Evolutionary conservation across 2,329 filamentous ascomycete species (phyloP).

Genomic region (Sclerotiophoma versabilis): DNA sequence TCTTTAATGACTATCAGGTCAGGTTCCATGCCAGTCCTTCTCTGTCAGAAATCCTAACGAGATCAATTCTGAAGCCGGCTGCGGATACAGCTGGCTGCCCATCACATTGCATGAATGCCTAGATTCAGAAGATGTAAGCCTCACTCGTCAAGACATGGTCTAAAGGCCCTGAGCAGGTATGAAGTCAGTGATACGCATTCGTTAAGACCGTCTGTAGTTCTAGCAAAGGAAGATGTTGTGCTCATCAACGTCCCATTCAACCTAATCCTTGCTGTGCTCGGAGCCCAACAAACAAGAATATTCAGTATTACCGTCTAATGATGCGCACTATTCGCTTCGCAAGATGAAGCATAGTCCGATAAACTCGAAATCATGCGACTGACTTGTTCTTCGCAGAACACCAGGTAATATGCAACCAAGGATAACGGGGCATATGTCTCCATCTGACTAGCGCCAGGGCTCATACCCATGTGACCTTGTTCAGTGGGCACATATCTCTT

Average conservation of each 20-base stretch:
- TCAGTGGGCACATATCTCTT: background rate
- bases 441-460: background rate
- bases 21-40: too few relatives aligned
- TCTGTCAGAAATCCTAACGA: too few relatives aligned
- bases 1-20: too few relatives aligned
- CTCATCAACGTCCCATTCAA: background rate
- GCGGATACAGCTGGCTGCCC: too few relatives aligned
- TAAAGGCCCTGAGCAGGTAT: background rate
- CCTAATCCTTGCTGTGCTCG: background rate
- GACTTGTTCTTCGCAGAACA: background rate
- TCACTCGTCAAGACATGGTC: too few relatives aligned
- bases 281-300: background rate
- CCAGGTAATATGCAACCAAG: background rate
- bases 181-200: too few relatives aligned
- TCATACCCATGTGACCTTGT: background rate
- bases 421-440: background rate
- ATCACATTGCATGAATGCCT: too few relatives aligned
- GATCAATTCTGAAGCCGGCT: too few relatives aligned
- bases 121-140: too few relatives aligned
- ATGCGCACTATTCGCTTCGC: background rate
- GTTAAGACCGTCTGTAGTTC: too few relatives aligned
- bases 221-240: background rate
- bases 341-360: background rate
- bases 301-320: background rate
- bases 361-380: background rate